Evolutionary conservation across 176 grass and related monocot genomes (phyloP).

Genomic region (Oryza punctata): DNA sequence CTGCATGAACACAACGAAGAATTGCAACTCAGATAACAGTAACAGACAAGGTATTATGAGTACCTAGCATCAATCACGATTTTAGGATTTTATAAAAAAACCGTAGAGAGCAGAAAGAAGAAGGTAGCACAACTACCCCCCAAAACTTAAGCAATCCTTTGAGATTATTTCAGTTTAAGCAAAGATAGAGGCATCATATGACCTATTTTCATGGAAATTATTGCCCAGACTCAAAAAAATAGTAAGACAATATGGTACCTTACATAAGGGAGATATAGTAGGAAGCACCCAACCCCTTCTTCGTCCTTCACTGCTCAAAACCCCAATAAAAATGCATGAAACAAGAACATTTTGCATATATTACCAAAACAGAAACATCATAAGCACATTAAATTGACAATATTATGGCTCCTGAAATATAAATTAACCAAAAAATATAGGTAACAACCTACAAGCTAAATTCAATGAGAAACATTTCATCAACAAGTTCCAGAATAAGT

Average conservation of each 20-base stretch:
- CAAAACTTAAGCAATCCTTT: conserved; percentile 13
- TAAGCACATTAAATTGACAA: background rate
- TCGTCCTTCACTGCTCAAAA: conserved; percentile 73
- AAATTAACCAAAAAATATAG: background rate
- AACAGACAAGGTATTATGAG: background rate
- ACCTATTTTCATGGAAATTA: background rate
- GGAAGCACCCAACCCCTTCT: conserved; percentile 86
- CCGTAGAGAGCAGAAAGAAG: background rate
- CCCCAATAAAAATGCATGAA: conserved; percentile 12
- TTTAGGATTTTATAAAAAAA: background rate
- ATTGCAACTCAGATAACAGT: conserved; percentile 7
- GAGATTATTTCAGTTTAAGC: conserved; percentile 9
- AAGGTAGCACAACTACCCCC: background rate
- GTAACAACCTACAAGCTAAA: background rate
- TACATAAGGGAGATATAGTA: conserved; percentile 50
- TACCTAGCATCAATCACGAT: background rate
- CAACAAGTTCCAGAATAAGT: conserved; percentile 14
- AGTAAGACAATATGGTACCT: conserved; percentile 46
- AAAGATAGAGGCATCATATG: background rate
- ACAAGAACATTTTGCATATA: conserved; percentile 10
- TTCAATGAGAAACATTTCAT: conserved; percentile 11
- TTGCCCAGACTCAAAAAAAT: background rate
- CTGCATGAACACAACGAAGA: conserved; percentile 5
- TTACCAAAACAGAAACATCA: background rate
- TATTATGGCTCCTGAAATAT: background rate